phyloP scores from a whole-genome alignment of 108 stramenopile genomes.

The Licmophora abbreviata region DNA sequence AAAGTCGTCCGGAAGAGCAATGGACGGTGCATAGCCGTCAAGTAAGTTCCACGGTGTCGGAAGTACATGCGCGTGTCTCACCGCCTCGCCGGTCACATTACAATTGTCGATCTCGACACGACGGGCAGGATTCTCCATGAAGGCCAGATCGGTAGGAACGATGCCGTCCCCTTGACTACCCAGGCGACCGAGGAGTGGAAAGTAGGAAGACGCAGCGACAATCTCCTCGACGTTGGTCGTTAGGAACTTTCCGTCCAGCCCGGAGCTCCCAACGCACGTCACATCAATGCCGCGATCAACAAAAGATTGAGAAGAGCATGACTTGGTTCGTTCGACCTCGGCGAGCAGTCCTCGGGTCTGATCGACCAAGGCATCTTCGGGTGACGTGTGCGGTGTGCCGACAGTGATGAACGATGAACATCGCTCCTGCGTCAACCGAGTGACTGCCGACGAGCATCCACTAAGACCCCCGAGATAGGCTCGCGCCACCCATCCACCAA shows the following conservation, averaged over 20 bases:
- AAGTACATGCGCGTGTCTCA: slow-evolving; percentile 67
- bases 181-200: slow-evolving; percentile 41
- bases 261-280: slow-evolving; percentile 53
- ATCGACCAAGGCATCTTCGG: slow-evolving; percentile 54
- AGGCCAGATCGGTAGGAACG: slow-evolving; percentile 57
- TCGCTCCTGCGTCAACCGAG: slow-evolving; percentile 23
- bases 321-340: slow-evolving; percentile 31
- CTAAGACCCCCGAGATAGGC: slow-evolving; percentile 63
- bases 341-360: slow-evolving; percentile 69
- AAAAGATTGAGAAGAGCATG: slow-evolving; percentile 42
- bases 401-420: slow-evolving; percentile 54
- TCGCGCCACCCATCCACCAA: slow-evolving; percentile 77
- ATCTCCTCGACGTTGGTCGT: slow-evolving; percentile 54
- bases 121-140: slow-evolving; percentile 55
- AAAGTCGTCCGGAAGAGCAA: slow-evolving; percentile 36
- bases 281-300: slow-evolving; percentile 39
- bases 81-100: slow-evolving; percentile 24
- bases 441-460: slow-evolving; percentile 45
- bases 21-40: slow-evolving; percentile 54
- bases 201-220: slow-evolving; percentile 57
- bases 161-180: slow-evolving; percentile 58
- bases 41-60: slow-evolving; percentile 75
- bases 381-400: slow-evolving; percentile 64
- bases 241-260: slow-evolving; percentile 35
- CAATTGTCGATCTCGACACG: slow-evolving; percentile 48